Conservation (phyloP, 2,329 filamentous ascomycete genomes). For the Claviceps quebecensis region DNA sequence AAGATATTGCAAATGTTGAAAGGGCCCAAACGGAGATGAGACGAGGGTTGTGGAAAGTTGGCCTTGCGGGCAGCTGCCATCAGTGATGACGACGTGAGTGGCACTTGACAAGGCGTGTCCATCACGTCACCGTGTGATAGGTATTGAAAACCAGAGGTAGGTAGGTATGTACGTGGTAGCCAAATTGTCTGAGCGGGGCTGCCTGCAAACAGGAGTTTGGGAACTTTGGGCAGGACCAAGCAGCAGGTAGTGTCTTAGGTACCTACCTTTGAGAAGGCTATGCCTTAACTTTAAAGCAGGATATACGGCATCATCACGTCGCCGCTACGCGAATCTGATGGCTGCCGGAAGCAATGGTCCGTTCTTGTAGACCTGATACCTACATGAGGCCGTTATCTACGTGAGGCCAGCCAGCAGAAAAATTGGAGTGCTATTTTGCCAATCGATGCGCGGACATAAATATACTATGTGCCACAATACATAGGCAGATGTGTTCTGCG, state of each 20-base stretch:
- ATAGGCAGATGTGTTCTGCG: too few relatives aligned
- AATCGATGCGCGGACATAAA: too few relatives aligned
- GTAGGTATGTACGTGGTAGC: neutral
- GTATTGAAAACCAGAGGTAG: neutral
- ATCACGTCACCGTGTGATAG: constrained; percentile 8
- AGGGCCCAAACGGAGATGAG: neutral
- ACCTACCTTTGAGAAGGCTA: too few relatives aligned
- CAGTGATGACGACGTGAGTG: constrained; percentile 1
- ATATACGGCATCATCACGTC: neutral
- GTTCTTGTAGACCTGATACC: neutral
- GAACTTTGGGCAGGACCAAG: neutral
- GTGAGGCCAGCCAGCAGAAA: too few relatives aligned
- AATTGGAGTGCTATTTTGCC: too few relatives aligned
- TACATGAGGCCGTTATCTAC: too few relatives aligned
- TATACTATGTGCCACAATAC: too few relatives aligned
- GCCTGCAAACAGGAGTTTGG: neutral
- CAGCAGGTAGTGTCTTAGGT: neutral
- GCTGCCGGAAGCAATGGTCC: neutral
- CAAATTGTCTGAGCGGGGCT: neutral
- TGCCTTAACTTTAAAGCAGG: too few relatives aligned
- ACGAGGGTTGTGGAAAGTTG: neutral
- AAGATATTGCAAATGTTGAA: neutral
- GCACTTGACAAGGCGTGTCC: constrained; percentile 1
- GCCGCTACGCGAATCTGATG: neutral
- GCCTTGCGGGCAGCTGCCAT: neutral